Percentiles rank a stretch among this genome's conserved stretches.
Conservation (phyloP, 2,329 filamentous ascomycete species). For the Ophiosphaerella narmari region DNA sequence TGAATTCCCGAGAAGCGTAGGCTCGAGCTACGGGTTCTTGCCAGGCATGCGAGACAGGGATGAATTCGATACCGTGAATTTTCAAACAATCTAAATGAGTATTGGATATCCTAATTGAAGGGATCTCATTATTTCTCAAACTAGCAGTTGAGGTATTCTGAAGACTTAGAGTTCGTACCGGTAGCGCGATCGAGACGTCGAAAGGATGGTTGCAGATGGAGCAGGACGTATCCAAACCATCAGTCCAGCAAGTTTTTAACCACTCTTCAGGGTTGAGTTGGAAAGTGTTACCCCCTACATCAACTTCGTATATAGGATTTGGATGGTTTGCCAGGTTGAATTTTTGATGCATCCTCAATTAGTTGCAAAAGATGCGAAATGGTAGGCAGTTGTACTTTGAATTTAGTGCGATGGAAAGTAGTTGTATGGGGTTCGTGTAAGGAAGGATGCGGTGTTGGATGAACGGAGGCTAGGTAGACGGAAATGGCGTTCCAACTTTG, state of each 20-base stretch:
- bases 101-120: background rate
- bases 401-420: no score
- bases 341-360: no score
- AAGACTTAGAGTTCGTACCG: constrained; percentile 3
- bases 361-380: no score
- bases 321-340: no score
- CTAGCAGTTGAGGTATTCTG: background rate
- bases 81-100: constrained; percentile 3
- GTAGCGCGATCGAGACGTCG: constrained; percentile 6
- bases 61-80: constrained; percentile 1
- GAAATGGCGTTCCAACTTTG: no score
- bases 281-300: background rate
- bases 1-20: constrained; percentile 6
- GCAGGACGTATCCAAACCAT: constrained; percentile 11
- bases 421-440: no score
- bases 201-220: constrained; percentile 5
- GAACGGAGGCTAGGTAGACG: no score
- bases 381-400: no score
- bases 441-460: no score
- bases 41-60: constrained; percentile 13
- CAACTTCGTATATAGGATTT: background rate
- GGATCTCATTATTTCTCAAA: constrained; percentile 1
- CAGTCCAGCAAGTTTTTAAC: constrained; percentile 6
- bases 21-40: constrained; percentile 7
- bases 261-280: background rate